Evolutionary conservation across 495 filamentous ascomycete species (phyloP).

Genomic region (Hamigera avellanea): DNA sequence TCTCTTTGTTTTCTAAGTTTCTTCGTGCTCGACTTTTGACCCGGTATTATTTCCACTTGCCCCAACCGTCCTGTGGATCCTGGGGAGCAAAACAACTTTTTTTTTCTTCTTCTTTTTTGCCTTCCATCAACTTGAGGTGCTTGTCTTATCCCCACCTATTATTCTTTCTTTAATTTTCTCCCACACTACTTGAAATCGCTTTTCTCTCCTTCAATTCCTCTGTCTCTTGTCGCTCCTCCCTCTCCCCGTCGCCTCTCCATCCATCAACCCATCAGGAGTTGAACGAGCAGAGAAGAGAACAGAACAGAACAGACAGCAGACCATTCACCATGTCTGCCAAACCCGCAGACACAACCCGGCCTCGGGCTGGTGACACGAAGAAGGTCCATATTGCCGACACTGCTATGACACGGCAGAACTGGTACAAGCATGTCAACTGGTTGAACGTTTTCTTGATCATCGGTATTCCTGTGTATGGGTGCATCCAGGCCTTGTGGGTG

Average conservation of each 20-base stretch:
- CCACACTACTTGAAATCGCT: background rate
- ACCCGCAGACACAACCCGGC: conserved; percentile 20
- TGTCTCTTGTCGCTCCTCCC: background rate
- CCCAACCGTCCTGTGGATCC: conserved; percentile 23
- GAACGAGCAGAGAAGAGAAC: background rate
- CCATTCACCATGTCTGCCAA: conserved; percentile 27
- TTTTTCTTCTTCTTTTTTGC: background rate
- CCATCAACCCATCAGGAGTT: background rate
- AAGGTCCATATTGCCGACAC: conserved; percentile 47
- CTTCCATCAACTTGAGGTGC: too few relatives aligned
- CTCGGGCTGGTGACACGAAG: conserved; percentile 33
- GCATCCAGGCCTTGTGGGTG: conserved; percentile 70
- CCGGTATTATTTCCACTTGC: conserved; percentile 8
- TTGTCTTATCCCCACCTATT: too few relatives aligned
- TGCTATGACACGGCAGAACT: conserved; percentile 74
- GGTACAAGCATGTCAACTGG: conserved; percentile 98
- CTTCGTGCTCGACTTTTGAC: conserved; percentile 6
- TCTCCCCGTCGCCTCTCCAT: conserved; percentile 1
- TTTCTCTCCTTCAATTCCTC: background rate
- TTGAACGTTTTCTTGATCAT: conserved; percentile 81
- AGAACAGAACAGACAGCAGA: conserved; percentile 5
- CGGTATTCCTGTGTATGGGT: conserved; percentile 66
- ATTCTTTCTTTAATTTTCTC: too few relatives aligned
- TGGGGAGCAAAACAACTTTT: conserved; percentile 8
- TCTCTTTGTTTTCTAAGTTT: conserved; percentile 3